These are phyloP conservation scores for Ophiosphaerella korrae DNA, from an alignment of 2,329 filamentous ascomycete species.

Conservation along the genomic window DNA sequence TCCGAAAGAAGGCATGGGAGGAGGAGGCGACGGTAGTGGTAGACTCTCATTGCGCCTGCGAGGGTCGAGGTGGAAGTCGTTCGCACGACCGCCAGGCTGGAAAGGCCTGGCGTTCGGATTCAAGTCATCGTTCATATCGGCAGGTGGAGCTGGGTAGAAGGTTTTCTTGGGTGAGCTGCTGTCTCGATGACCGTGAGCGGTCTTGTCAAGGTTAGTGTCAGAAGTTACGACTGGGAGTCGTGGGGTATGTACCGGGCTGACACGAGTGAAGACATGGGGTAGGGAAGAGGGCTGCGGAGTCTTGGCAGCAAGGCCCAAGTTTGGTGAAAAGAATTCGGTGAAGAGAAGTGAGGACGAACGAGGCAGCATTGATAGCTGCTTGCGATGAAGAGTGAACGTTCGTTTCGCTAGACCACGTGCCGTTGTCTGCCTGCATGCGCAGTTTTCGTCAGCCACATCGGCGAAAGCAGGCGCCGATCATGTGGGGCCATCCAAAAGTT, in stretches of 20 bases:
- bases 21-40: constrained; percentile 7
- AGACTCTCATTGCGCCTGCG: constrained; percentile 15
- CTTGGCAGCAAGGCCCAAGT: constrained; percentile 11
- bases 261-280: constrained; percentile 31
- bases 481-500: constrained; percentile 24
- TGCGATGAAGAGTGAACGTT: background rate
- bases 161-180: constrained; percentile 14
- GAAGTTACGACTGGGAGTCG: constrained; percentile 27
- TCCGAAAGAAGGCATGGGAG: constrained; percentile 11
- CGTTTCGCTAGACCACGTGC: constrained; percentile 2
- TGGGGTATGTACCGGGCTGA: constrained; percentile 35
- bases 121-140: constrained; percentile 27
- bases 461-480: constrained; percentile 9
- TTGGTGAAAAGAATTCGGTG: constrained; percentile 13
- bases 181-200: constrained; percentile 27
- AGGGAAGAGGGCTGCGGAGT: constrained; percentile 17
- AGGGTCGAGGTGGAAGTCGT: constrained; percentile 14
- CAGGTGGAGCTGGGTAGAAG: constrained; percentile 8
- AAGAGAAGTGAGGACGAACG: constrained; percentile 15
- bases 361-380: background rate
- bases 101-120: constrained; percentile 28
- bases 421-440: constrained; percentile 11
- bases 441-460: constrained; percentile 13
- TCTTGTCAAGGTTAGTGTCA: constrained; percentile 33
- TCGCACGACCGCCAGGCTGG: constrained; percentile 16